Conservation (phyloP, 768 basidiomycete species). For the Rhizopogon vesiculosus region DNA sequence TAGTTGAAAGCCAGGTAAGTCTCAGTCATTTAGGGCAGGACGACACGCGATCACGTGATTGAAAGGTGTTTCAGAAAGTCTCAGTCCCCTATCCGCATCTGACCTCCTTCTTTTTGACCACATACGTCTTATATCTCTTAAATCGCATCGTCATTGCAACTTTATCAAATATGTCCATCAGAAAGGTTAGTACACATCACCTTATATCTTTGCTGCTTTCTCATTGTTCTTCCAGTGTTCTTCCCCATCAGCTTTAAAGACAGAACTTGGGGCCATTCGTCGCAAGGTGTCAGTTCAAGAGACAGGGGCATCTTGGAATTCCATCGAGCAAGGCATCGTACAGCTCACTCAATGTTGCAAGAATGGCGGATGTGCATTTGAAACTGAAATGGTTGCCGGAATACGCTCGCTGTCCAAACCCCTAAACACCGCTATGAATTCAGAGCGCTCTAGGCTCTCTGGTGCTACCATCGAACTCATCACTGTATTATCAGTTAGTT, state of each 20-base stretch:
- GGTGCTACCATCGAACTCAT: slow-evolving; percentile 65
- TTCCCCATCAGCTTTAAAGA: slow-evolving; percentile 20
- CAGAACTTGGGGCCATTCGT: slow-evolving; percentile 40
- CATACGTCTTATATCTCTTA: too few species aligned
- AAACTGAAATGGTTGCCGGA: slow-evolving; percentile 43
- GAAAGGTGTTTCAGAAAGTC: too few species aligned
- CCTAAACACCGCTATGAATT: slow-evolving; percentile 56
- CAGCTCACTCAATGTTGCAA: slow-evolving; percentile 44
- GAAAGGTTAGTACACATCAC: too few species aligned
- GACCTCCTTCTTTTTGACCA: too few species aligned
- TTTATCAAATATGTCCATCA: too few species aligned
- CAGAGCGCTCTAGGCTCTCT: slow-evolving; percentile 66
- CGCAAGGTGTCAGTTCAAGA: slow-evolving; percentile 38
- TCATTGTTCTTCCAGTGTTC: too few species aligned
- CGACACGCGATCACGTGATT: too few species aligned
- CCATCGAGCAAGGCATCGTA: slow-evolving; percentile 45
- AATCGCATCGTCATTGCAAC: too few species aligned
- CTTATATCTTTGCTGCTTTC: too few species aligned
- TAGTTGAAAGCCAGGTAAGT: too few species aligned
- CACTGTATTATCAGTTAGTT: slow-evolving; percentile 41
- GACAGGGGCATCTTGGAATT: slow-evolving; percentile 12
- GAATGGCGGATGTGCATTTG: slow-evolving; percentile 49
- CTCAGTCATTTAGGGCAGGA: too few species aligned
- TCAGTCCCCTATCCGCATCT: too few species aligned
- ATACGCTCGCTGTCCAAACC: slow-evolving; percentile 51